Evolutionary conservation across 805 yeast genomes (phyloP).

Genomic region (Jamesozyma gamospora): DNA sequence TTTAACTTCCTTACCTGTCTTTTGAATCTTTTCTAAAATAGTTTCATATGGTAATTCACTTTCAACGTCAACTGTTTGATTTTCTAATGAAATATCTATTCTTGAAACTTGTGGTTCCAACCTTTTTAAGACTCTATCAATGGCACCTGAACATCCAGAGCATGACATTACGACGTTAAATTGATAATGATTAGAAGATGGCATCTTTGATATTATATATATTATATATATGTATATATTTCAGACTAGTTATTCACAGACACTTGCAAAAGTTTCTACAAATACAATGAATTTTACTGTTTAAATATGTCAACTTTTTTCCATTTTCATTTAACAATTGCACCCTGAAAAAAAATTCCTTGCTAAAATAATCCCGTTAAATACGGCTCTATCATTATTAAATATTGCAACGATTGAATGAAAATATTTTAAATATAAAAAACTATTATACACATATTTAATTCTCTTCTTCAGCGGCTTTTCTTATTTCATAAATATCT

Average conservation of each 20-base stretch:
- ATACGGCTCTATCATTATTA: not conserved
- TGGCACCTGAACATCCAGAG: constrained; percentile 81
- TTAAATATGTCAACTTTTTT: no score
- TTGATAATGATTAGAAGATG: constrained; percentile 46
- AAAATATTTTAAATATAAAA: no score
- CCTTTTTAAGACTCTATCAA: constrained; percentile 60
- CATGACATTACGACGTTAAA: constrained; percentile 82
- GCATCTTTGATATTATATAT: not conserved
- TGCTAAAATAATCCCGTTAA: not conserved
- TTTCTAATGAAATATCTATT: constrained; percentile 64
- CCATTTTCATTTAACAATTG: no score
- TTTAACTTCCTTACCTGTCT: constrained; percentile 81
- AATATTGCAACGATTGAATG: no score
- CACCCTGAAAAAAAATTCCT: no score
- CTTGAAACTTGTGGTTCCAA: constrained; percentile 62
- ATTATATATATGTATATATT: no score
- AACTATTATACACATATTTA: not conserved
- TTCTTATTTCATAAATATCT: constrained; percentile 34
- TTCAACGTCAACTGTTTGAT: constrained; percentile 73
- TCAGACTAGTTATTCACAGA: no score
- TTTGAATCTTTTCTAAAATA: constrained; percentile 69
- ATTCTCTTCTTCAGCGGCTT: constrained; percentile 36
- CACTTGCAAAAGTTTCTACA: no score
- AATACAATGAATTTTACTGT: no score
- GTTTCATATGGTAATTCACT: constrained; percentile 61